These are phyloP conservation scores for Craterostigma plantagineum DNA, from an alignment of 257 asterid genomes.

Conservation along the genomic window DNA sequence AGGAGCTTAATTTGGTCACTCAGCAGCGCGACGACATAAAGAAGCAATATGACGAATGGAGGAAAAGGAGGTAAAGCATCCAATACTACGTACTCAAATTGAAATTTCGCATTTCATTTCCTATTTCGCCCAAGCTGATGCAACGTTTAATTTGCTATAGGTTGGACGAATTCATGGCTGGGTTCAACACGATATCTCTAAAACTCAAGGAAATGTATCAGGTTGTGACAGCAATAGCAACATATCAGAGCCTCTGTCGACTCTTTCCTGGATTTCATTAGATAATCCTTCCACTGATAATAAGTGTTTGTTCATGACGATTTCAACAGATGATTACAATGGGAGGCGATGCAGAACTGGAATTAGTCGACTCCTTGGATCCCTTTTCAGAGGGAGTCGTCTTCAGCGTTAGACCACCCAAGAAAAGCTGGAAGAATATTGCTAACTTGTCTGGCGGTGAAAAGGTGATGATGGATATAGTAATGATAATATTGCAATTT, in stretches of 20 bases:
- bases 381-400: constrained; percentile 98
- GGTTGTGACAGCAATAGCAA: too few species aligned
- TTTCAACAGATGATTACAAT: constrained; percentile 77
- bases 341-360: constrained; percentile 98
- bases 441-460: constrained; percentile 97
- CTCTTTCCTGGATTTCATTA: too few species aligned
- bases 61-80: constrained; percentile 54
- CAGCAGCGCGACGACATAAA: constrained; percentile 75
- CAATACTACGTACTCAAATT: constrained; percentile 4
- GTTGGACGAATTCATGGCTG: constrained; percentile 95
- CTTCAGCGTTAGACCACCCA: constrained; percentile 95
- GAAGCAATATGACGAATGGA: constrained; percentile 88
- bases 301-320: not conserved
- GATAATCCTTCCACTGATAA: too few species aligned
- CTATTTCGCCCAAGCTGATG: not conserved
- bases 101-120: constrained; percentile 2
- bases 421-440: constrained; percentile 98
- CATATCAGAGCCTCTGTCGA: too few species aligned
- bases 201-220: constrained; percentile 98
- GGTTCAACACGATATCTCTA: constrained; percentile 81
- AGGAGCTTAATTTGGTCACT: constrained; percentile 70
- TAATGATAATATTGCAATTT: constrained; percentile 1
- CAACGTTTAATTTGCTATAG: constrained; percentile 19
- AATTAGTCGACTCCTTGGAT: constrained; percentile 88
- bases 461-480: constrained; percentile 38